Conservation (phyloP, 2,329 filamentous ascomycete species). For the Dothideomycetes sp. region DNA sequence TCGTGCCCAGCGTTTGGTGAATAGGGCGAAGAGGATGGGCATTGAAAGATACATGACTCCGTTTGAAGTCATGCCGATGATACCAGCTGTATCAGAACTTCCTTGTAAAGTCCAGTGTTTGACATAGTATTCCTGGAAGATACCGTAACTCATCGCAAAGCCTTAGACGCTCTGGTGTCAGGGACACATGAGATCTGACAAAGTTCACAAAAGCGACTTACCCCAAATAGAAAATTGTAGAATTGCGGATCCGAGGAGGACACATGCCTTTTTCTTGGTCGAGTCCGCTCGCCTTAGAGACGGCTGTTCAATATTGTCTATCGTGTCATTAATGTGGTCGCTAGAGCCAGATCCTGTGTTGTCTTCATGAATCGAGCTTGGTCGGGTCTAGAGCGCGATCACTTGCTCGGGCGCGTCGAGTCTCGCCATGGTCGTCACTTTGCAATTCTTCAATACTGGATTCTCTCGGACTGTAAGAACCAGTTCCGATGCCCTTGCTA, state of each 20-base stretch:
- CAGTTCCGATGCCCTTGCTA: too few relatives aligned
- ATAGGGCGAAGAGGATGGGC: constrained; percentile 42
- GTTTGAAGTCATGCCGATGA: constrained; percentile 46
- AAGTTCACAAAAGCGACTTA: constrained; percentile 19
- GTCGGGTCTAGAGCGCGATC: too few relatives aligned
- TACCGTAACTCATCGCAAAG: constrained; percentile 46
- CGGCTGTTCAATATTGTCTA: too few relatives aligned
- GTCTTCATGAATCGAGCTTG: too few relatives aligned
- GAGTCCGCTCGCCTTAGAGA: too few relatives aligned
- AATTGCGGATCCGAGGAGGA: constrained; percentile 37
- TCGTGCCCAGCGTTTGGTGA: constrained; percentile 39
- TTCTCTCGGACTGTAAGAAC: too few relatives aligned
- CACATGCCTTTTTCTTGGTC: constrained; percentile 16
- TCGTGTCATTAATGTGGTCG: too few relatives aligned
- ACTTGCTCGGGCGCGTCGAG: too few relatives aligned
- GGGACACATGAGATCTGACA: too few relatives aligned
- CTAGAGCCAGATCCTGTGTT: too few relatives aligned
- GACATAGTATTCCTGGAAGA: constrained; percentile 46
- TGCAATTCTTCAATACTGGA: too few relatives aligned
- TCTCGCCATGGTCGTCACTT: too few relatives aligned
- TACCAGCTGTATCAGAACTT: constrained; percentile 31
- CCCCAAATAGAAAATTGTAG: constrained; percentile 46
- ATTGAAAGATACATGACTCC: constrained; percentile 49
- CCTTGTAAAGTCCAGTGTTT: constrained; percentile 32
- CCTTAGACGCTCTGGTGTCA: constrained; percentile 27